Percentiles rank a stretch among this genome's conserved stretches.
Conservation (phyloP, 2,329 filamentous ascomycete species). For the Basipetospora chlamydospora region DNA sequence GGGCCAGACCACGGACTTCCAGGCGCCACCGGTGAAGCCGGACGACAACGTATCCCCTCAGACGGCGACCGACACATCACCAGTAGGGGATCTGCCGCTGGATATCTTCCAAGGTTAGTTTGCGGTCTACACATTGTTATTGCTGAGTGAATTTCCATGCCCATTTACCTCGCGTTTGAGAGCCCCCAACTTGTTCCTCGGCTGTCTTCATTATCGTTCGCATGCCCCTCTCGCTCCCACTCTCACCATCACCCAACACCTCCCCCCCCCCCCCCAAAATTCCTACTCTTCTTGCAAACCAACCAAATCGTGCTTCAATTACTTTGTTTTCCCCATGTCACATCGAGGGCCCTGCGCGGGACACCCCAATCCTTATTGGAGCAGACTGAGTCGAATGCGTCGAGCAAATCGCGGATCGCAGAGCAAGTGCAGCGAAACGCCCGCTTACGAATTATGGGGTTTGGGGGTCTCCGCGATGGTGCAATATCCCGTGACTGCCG, state of each 20-base stretch:
- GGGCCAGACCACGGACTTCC: slow-evolving; percentile 43
- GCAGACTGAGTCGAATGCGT: too few species aligned
- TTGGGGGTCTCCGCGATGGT: slow-evolving; percentile 30
- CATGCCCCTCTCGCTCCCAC: not conserved
- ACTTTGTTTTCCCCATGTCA: too few species aligned
- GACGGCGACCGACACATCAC: slow-evolving; percentile 13
- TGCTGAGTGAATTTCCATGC: not conserved
- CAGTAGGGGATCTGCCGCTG: slow-evolving; percentile 25
- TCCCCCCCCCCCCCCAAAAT: too few species aligned
- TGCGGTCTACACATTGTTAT: not conserved
- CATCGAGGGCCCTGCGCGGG: too few species aligned
- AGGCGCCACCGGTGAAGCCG: slow-evolving; percentile 32
- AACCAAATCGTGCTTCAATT: too few species aligned
- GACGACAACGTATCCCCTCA: slow-evolving; percentile 18
- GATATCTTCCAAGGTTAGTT: slow-evolving; percentile 38
- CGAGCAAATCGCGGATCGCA: too few species aligned
- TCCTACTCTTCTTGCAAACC: too few species aligned
- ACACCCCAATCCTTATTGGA: too few species aligned
- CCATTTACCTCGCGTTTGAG: too few species aligned
- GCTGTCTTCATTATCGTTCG: not conserved
- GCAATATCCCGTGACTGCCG: slow-evolving; percentile 46
- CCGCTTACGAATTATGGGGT: slow-evolving; percentile 33
- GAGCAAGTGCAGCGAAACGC: too few species aligned
- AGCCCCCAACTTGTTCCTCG: too few species aligned
- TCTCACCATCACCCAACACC: slow-evolving; percentile 2